Evolutionary conservation across 2,329 filamentous ascomycete genomes (phyloP), one percentile per base, ranked within the genome.

Genomic region (Leptographium radiaticola): DNA sequence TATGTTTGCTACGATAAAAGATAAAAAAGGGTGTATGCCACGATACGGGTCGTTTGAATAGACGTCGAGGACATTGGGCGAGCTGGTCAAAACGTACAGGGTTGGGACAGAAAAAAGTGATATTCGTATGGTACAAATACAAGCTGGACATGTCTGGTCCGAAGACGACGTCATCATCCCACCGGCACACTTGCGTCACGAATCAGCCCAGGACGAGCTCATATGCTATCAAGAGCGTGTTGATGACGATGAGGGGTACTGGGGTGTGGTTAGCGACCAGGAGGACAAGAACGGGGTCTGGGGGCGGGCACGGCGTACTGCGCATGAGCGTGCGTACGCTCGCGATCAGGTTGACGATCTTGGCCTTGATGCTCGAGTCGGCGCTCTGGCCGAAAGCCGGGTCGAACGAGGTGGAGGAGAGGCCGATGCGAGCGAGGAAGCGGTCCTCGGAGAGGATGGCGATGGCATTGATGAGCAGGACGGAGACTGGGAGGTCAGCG

Each of bases 371-470:
- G 69, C 87, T 90, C 59, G 83, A 78, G 61, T 87, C 86, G 61
- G 87, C 64, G 63, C 76, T 71, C 60, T 83, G 73, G 62, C 89
- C 89, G 67, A 95, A 95, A 43, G 83, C 82, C 1, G 87, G 84
- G 61, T 95, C 89, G 62, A 76, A 75, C 31, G 80, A 76, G 51
- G 77, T 72, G 2, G 79, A 76, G 4, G 81, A 90, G 78, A 91
- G 90, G 65, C 90, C 90, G 65, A 96, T 89, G 70, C 88, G 82
- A 53, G 84, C 86, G 60, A 95, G 86, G 70, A 95, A 95, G 58
- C 89, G 86, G 71, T 95, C 89, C 80, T 95, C 90, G 62, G 89
- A 95, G 60, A 97, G 85, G 65, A 96, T 83, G 59, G 90, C 89
- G 66, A 97, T 85, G 60, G 89, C 88, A 71, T 98, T 98, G 71